These are phyloP conservation scores for Coemansia sp. DNA, from an alignment of 192 early-diverging fungal species.

Conservation along the genomic window DNA sequence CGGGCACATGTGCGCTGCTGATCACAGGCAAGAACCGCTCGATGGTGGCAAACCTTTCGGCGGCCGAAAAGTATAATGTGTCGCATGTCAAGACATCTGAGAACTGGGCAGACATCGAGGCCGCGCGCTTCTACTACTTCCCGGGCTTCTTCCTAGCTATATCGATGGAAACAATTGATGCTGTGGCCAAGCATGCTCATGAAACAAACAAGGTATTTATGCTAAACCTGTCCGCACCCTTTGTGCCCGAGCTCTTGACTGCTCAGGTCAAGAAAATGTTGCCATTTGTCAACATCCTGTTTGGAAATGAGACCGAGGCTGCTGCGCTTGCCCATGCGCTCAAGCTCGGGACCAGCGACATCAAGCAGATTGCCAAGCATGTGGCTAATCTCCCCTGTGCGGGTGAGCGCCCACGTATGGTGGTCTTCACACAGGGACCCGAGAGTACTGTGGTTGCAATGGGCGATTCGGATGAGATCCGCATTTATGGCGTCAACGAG, in stretches of 20 bases:
- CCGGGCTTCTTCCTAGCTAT: conserved; percentile 95
- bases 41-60: conserved; percentile 91
- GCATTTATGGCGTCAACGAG: conserved; percentile 61
- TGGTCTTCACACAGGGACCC: conserved; percentile 85
- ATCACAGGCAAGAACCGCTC: conserved; percentile 88
- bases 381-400: conserved; percentile 86
- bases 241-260: conserved; percentile 93
- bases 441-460: conserved; percentile 55
- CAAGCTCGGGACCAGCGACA: conserved; percentile 64
- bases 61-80: conserved; percentile 84
- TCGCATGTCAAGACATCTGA: conserved; percentile 66
- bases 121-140: conserved; percentile 89
- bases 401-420: conserved; percentile 68
- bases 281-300: conserved; percentile 89
- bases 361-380: conserved; percentile 78
- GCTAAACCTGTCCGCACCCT: conserved; percentile 96
- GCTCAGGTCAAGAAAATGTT: conserved; percentile 70
- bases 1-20: conserved; percentile 94
- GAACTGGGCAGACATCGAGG: conserved; percentile 85
- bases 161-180: conserved; percentile 77
- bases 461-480: conserved; percentile 60
- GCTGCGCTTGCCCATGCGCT: conserved; percentile 74
- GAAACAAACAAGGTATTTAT: conserved; percentile 81
- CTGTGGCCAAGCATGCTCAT: conserved; percentile 86
- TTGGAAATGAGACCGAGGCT: conserved; percentile 97